Evolutionary conservation across 176 grass and related monocot genomes (phyloP).

Genomic region (Cenchrus americanus): DNA sequence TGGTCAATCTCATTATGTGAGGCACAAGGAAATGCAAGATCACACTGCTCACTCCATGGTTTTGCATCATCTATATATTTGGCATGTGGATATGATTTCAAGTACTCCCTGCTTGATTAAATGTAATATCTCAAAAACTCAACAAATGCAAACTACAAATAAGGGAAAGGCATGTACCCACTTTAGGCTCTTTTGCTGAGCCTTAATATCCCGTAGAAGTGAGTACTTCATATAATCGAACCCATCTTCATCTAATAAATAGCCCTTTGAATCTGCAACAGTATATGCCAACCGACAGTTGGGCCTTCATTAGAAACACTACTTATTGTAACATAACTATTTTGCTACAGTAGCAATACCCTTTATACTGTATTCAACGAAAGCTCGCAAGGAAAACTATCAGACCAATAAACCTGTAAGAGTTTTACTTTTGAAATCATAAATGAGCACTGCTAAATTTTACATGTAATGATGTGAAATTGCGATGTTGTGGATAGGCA

Average conservation of each 20-base stretch:
- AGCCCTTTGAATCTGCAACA: slow-evolving; percentile 91
- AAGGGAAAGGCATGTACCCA: slow-evolving; percentile 54
- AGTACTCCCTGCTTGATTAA: slow-evolving; percentile 79
- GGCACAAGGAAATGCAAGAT: slow-evolving; percentile 96
- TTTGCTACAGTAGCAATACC: not conserved
- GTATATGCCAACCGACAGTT: not conserved
- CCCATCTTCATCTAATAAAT: slow-evolving; percentile 89
- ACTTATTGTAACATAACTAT: not conserved
- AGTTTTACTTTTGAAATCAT: not conserved
- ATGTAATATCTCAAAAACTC: slow-evolving; percentile 48
- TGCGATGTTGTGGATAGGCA: not conserved
- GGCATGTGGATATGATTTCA: slow-evolving; percentile 86
- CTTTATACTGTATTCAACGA: not conserved
- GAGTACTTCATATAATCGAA: slow-evolving; percentile 98
- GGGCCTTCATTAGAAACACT: slow-evolving; percentile 27
- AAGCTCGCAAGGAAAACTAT: slow-evolving; percentile 11
- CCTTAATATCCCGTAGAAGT: slow-evolving; percentile 83
- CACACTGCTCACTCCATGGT: slow-evolving; percentile 82
- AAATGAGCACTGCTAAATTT: slow-evolving; percentile 24
- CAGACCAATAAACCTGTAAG: not conserved
- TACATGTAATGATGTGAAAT: slow-evolving; percentile 11
- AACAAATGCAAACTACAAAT: slow-evolving; percentile 31
- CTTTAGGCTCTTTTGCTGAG: slow-evolving; percentile 92
- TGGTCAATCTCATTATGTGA: slow-evolving; percentile 97
- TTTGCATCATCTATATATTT: slow-evolving; percentile 88